Percentiles rank a stretch among this genome's conserved stretches.
Conservation (phyloP, 495 filamentous ascomycete species). For the Annulohypoxylon moriforme region DNA sequence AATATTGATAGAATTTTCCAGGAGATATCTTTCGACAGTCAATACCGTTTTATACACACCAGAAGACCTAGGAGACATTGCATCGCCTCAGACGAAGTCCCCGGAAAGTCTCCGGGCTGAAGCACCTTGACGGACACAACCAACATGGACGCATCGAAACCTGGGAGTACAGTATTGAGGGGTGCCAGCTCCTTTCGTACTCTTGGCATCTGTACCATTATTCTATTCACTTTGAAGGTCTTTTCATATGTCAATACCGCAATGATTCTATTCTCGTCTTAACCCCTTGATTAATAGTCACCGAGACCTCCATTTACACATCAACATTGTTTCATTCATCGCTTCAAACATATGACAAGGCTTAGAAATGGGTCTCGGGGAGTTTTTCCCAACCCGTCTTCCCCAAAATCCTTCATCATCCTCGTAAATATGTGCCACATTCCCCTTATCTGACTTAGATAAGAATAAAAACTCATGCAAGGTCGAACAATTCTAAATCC, state of each 20-base stretch:
- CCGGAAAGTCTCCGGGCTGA: slow-evolving; percentile 46
- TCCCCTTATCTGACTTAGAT: not conserved
- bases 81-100: slow-evolving; percentile 15
- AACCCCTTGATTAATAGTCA: no score
- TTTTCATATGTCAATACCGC: no score
- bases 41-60: not conserved
- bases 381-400: no score
- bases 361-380: no score
- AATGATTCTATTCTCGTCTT: no score
- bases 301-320: no score
- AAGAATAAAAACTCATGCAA: not conserved
- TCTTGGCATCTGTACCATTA: no score
- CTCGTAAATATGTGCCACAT: not conserved
- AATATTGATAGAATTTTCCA: not conserved
- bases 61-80: not conserved
- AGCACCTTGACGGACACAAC: slow-evolving; percentile 22
- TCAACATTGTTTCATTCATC: no score
- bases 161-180: not conserved
- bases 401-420: no score
- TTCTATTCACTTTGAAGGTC: no score
- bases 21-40: not conserved
- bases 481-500: not conserved
- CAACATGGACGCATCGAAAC: not conserved
- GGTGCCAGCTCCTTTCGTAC: not conserved
- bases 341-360: no score